phyloP scores from a whole-genome alignment of 2,329 filamentous ascomycete species.

The Fusarium albosuccineum region DNA sequence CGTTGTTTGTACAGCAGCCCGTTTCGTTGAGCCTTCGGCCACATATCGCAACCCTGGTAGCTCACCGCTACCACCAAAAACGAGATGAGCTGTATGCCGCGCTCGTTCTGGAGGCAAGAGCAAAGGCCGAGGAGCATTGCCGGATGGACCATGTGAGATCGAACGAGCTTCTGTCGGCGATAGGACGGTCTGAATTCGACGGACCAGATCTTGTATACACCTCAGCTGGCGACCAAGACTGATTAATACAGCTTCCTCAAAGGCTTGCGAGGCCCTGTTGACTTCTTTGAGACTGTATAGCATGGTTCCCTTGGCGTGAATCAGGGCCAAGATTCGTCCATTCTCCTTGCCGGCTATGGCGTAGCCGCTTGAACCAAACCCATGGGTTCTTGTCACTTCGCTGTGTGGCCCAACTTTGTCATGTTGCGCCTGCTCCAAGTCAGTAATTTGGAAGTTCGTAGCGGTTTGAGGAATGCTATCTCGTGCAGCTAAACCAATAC shows the following conservation, averaged over 20 bases:
- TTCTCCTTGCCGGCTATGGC: conserved; percentile 88
- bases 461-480: conserved; percentile 21
- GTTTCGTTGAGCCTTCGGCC: conserved; percentile 76
- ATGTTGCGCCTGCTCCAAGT: conserved; percentile 42
- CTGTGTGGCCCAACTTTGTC: conserved; percentile 37
- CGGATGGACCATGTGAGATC: conserved; percentile 21
- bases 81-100: conserved; percentile 82
- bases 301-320: conserved; percentile 99
- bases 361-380: conserved; percentile 71
- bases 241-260: conserved; percentile 94
- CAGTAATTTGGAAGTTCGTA: conserved; percentile 34
- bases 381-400: conserved; percentile 39
- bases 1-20: conserved; percentile 89
- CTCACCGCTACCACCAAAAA: conserved; percentile 81
- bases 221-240: conserved; percentile 78
- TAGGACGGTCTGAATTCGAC: conserved; percentile 79
- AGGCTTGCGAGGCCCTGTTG: conserved; percentile 83
- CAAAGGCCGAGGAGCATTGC: conserved; percentile 64
- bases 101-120: conserved; percentile 87
- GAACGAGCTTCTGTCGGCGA: conserved; percentile 50
- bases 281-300: conserved; percentile 91
- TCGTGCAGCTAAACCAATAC: conserved; percentile 14
- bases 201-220: conserved; percentile 83
- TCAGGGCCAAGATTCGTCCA: conserved; percentile 89
- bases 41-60: conserved; percentile 82